Conservation (phyloP, 2,329 filamentous ascomycete genomes). For the Colletotrichum echinochloae region DNA sequence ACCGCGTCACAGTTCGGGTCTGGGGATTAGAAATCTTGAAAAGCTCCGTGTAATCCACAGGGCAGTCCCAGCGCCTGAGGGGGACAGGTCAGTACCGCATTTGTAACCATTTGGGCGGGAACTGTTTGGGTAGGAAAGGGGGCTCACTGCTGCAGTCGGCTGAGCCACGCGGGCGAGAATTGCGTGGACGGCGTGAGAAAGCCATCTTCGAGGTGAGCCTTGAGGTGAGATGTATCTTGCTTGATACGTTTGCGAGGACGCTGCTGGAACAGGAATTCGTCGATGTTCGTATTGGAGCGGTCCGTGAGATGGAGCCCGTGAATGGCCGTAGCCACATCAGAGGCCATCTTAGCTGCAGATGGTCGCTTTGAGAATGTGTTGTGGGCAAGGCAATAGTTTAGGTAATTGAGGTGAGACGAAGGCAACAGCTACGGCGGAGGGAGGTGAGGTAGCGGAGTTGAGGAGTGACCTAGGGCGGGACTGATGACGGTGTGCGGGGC, state of each 20-base stretch:
- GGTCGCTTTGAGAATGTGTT: background rate
- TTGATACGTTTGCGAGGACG: slow-evolving; percentile 56
- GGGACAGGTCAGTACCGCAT: background rate
- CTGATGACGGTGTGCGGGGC: slow-evolving; percentile 25
- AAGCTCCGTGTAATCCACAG: slow-evolving; percentile 83
- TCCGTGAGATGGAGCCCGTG: slow-evolving; percentile 35
- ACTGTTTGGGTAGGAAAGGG: background rate
- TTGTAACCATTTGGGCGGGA: background rate
- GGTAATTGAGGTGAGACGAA: background rate
- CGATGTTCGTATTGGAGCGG: slow-evolving; percentile 54
- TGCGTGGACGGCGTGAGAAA: slow-evolving; percentile 83
- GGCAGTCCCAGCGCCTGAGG: slow-evolving; percentile 77
- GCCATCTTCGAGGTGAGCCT: slow-evolving; percentile 77
- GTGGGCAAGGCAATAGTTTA: background rate
- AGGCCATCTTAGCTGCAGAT: slow-evolving; percentile 24
- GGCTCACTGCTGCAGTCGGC: slow-evolving; percentile 81
- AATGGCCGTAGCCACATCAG: slow-evolving; percentile 37
- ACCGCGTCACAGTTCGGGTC: slow-evolving; percentile 93
- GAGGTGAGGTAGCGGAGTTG: background rate
- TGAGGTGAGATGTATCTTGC: slow-evolving; percentile 72
- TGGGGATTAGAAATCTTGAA: slow-evolving; percentile 92
- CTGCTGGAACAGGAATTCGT: slow-evolving; percentile 66
- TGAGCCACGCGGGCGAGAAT: slow-evolving; percentile 89
- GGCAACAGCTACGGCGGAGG: background rate
- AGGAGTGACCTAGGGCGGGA: background rate